Base-by-base conservation (phyloP, 768 basidiomycete species). In the Termitomyces sp. region DNA sequence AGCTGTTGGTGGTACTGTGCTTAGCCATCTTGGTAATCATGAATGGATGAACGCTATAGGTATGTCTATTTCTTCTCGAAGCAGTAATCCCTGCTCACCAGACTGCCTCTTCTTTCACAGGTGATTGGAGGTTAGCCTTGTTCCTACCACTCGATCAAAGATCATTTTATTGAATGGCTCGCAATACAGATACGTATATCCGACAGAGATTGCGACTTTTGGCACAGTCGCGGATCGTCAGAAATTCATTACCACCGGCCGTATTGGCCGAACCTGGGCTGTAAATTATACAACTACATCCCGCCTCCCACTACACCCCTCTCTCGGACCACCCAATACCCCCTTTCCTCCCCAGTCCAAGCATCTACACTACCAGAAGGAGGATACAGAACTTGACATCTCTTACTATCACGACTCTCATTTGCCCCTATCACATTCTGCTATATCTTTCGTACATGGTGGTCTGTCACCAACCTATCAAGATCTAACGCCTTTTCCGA, bases 11-110 rank as follows among this genome's bases (percentile, higher is more conserved):
- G 95, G 92, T 2, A 81, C 79, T 4, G 81, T 99, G 15, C 70
- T 96, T 36, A 87, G 84, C 13, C 82, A 92, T 58, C 77, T 98
- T 38, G 97, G 97, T 28, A 99, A 99, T 72, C 97, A 99, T 66
- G 97, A 98, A 73, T 88, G 89, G 80, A 97, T 98, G 94, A 96
- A 96, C 65, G 86, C 84, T 15, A 88, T 93, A 61, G 90, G 90
- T 89, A 66, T 45, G 70, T 67, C 24, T 22, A 73, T 38, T 38
- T 32, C 12, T 20, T 18, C 20, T 24, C 33, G 7, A 42, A n/a
- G 63, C 18, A 40, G 28, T 40, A 24, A 39, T 42, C 40, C 5
- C 35, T 54, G 63, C 56, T 48, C 32, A 52, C 15, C 28, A 58
- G n/a, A 53, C n/a, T 57, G 69, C 45, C 3, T 39, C 40, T n/a